Evolutionary conservation across 2,329 filamentous ascomycete species (phyloP).

Genomic region (Sphaerulina musiva): DNA sequence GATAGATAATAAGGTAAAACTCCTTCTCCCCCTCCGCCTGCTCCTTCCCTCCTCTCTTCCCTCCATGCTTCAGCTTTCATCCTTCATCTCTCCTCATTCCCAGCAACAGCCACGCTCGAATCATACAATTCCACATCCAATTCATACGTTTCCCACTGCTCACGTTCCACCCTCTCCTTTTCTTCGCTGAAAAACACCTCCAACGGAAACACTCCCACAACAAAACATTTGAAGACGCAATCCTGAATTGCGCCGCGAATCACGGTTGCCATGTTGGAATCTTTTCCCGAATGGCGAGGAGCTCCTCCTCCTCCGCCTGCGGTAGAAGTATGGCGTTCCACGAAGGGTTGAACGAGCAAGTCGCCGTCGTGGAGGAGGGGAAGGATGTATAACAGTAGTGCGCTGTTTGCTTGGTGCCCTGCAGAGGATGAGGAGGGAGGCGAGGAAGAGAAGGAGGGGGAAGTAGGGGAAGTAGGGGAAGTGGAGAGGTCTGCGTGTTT

Average conservation of each 20-base stretch:
- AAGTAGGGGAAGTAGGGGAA: background rate
- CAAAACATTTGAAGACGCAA: slow-evolving; percentile 12
- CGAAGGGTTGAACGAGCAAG: slow-evolving; percentile 10
- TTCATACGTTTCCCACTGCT: slow-evolving; percentile 6
- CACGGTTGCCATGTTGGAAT: slow-evolving; percentile 1
- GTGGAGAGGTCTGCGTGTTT: slow-evolving; percentile 3
- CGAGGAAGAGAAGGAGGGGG: too few relatives aligned
- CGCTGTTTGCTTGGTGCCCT: background rate
- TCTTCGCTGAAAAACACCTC: slow-evolving; percentile 3
- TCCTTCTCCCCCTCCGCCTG: too few relatives aligned
- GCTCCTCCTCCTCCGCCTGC: too few relatives aligned
- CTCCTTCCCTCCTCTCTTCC: too few relatives aligned
- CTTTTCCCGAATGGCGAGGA: too few relatives aligned
- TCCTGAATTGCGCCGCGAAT: slow-evolving; percentile 12
- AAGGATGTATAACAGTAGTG: slow-evolving; percentile 8
- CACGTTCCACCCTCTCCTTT: background rate
- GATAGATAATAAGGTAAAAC: too few relatives aligned
- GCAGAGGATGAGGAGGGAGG: background rate
- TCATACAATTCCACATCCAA: slow-evolving; percentile 14
- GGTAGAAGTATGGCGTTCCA: slow-evolving; percentile 1
- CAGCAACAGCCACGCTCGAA: slow-evolving; percentile 2
- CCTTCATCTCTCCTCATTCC: background rate
- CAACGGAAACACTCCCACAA: slow-evolving; percentile 12
- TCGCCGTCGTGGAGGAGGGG: slow-evolving; percentile 10
- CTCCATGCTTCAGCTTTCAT: background rate